Percentiles rank a stretch among this genome's conserved stretches.
These are phyloP conservation scores for Periconia sp. DNA, from an alignment of 2,329 filamentous ascomycete genomes.

Conservation along the genomic window DNA sequence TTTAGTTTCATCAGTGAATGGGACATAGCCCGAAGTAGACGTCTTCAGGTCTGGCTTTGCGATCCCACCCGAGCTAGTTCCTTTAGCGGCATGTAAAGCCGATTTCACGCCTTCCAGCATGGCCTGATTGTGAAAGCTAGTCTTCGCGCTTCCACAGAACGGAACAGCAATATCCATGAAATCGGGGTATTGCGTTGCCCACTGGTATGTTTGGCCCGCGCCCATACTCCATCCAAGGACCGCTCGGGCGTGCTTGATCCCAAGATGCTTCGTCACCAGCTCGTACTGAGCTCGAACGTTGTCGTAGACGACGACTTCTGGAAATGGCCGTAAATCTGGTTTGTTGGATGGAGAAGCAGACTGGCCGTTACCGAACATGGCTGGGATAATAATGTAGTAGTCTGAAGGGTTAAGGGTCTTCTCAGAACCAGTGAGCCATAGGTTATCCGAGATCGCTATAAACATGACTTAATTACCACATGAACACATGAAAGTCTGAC, in stretches of 20 bases:
- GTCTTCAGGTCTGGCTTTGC: conserved; percentile 29
- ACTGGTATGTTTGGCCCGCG: conserved; percentile 69
- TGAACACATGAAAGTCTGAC: conserved; percentile 18
- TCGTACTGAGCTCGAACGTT: conserved; percentile 72
- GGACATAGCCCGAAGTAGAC: conserved; percentile 46
- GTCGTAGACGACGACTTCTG: conserved; percentile 69
- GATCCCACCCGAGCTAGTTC: conserved; percentile 59
- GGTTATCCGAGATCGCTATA: conserved; percentile 69
- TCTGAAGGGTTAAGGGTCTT: conserved; percentile 69
- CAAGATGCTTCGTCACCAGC: conserved; percentile 68
- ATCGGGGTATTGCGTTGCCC: conserved; percentile 66
- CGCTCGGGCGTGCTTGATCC: conserved; percentile 64
- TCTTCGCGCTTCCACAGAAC: conserved; percentile 70
- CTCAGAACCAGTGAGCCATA: conserved; percentile 73
- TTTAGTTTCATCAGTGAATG: conserved; percentile 62
- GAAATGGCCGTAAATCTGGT: conserved; percentile 61
- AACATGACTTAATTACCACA: neutral
- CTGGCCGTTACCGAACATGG: conserved; percentile 72
- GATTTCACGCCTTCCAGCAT: conserved; percentile 70
- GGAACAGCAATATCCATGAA: conserved; percentile 71
- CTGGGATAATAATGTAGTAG: conserved; percentile 73
- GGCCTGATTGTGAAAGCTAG: conserved; percentile 70
- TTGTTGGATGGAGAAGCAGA: conserved; percentile 72
- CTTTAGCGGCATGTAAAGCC: conserved; percentile 64
- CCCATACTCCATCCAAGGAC: conserved; percentile 77